Conservation (phyloP, 495 filamentous ascomycete species). For the Saxophila tyrrhenica region DNA sequence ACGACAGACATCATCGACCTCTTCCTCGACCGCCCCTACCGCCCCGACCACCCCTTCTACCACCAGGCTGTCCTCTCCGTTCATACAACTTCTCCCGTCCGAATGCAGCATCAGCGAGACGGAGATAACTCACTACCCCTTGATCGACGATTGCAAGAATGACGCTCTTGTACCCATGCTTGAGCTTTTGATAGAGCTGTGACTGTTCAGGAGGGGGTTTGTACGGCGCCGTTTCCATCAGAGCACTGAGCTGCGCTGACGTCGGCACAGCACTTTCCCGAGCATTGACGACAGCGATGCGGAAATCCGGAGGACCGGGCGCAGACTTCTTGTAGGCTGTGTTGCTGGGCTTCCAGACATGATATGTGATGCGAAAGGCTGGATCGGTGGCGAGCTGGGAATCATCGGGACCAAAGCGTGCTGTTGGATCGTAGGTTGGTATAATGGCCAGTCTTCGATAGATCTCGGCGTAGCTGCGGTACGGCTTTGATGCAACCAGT, state of each 20-base stretch:
- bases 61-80: constrained; percentile 28
- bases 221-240: constrained; percentile 59
- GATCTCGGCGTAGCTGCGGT: constrained; percentile 67
- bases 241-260: constrained; percentile 51
- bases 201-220: constrained; percentile 38
- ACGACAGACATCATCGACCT: constrained; percentile 1
- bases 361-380: constrained; percentile 45
- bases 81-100: constrained; percentile 57
- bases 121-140: constrained; percentile 77
- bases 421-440: constrained; percentile 50
- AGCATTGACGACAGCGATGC: constrained; percentile 67
- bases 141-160: constrained; percentile 80
- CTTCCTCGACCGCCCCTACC: constrained; percentile 5
- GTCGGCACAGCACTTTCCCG: constrained; percentile 60
- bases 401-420: constrained; percentile 9
- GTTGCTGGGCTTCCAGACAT: constrained; percentile 69
- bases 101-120: constrained; percentile 69
- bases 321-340: constrained; percentile 57
- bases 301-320: constrained; percentile 68
- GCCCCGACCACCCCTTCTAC: constrained; percentile 28
- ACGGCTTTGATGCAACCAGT: constrained; percentile 61
- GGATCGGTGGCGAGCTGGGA: constrained; percentile 7
- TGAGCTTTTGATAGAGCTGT: constrained; percentile 38
- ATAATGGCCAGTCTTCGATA: constrained; percentile 68
- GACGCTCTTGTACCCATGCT: constrained; percentile 74